Percentiles rank a stretch among this genome's conserved stretches.
phyloP scores from a whole-genome alignment of 208 protist species.

The Leishmania tropica region DNA sequence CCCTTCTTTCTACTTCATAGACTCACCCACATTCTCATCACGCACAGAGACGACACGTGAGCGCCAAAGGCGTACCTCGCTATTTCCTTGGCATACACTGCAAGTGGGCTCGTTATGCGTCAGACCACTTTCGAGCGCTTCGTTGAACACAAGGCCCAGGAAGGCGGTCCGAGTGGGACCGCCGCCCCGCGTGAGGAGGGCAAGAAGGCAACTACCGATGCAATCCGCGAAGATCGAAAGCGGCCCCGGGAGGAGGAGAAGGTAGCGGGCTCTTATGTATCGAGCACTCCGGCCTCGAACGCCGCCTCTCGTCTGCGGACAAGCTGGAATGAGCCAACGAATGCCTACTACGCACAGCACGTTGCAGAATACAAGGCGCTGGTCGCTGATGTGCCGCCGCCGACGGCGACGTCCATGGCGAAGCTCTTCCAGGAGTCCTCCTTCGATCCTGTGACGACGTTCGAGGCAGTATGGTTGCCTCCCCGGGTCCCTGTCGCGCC shows the following conservation, averaged over 20 bases:
- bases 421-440: conserved; percentile 63
- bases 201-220: neutral
- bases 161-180: neutral
- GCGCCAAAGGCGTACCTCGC: too few species aligned
- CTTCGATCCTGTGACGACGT: conserved; percentile 42
- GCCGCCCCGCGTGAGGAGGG: neutral
- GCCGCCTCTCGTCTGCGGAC: neutral
- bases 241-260: conserved; percentile 17
- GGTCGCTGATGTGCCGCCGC: conserved; percentile 26
- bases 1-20: neutral
- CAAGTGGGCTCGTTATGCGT: conserved; percentile 3
- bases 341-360: conserved; percentile 24
- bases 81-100: neutral
- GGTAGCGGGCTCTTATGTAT: neutral
- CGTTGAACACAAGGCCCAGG: conserved; percentile 19
- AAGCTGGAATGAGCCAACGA: conserved; percentile 22
- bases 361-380: conserved; percentile 33
- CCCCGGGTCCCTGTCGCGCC: conserved; percentile 3
- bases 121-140: conserved; percentile 31
- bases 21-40: neutral
- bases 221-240: conserved; percentile 12
- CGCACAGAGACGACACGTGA: neutral
- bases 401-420: conserved; percentile 73
- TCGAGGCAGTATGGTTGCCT: conserved; percentile 49
- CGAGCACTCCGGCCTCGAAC: neutral